Evolutionary conservation across 2,329 filamentous ascomycete genomes (phyloP), one percentile per base, ranked within the genome.

Genomic region (Onygenales sp.): DNA sequence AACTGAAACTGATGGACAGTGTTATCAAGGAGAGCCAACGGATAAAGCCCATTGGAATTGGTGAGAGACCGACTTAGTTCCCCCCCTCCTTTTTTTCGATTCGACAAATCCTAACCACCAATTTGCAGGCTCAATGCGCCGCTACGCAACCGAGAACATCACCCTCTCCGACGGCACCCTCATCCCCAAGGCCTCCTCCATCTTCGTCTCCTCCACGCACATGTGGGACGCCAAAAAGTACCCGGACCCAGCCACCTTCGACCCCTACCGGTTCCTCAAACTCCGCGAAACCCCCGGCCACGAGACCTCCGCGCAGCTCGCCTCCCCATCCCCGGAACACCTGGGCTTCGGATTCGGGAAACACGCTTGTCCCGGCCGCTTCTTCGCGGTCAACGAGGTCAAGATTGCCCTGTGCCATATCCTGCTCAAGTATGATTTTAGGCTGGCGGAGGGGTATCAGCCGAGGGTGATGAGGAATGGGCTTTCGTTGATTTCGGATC

Each of bases 1-100:
- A 70, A 44, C 58, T 75, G 42, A 69, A 68, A 54, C 59, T 73
- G 2, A 56, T 75, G 57, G 72, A 75, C 57, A 75, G 72, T 51
- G 64, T 69, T 0, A 58, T 75, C 52, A 74, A 74, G 49, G 72
- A 75, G 56, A 60, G 52, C 2, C 66, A 69, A 46, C 61, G 72
- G 2, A 35, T 68, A 33, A 66, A 66, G 42, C 65, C 66, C 2
- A 32, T 60, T 14, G 54, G 50, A 5, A 52, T 64, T 2, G 50
- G 60, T 62, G 50, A 51, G 50, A 38, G 42, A 7, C 9, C 14
- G 53, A 43, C 21, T 43, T 2, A 31, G 27, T 17, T 39, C 13
- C 9, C 54, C 54, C 35, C 21, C 52, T 1, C 13, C 32, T n/a
- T 43, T 36, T 36, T 52, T 31, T 45, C 50, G 39, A 49, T 50